A percentile compares a stretch with the other conserved stretches of the same genome.
Evolutionary conservation across 495 filamentous ascomycete species (phyloP).

Genomic region (Filosporella fistucella): DNA sequence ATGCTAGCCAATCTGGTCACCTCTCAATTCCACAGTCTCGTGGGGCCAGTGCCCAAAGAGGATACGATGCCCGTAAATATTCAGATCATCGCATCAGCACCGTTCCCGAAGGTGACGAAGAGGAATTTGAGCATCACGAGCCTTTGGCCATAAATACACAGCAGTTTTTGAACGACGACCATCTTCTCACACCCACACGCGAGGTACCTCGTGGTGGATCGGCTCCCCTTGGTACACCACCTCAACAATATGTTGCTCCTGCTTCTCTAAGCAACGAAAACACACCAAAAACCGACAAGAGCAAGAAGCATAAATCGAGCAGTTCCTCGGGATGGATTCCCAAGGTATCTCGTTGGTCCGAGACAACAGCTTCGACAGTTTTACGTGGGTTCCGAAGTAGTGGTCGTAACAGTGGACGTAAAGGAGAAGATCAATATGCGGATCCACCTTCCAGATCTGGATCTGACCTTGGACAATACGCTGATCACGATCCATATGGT

Average conservation of each 20-base stretch:
- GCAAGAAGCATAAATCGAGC: constrained; percentile 86
- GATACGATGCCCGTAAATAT: constrained; percentile 55
- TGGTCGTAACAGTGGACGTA: constrained; percentile 39
- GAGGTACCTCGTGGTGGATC: constrained; percentile 51
- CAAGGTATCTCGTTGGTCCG: constrained; percentile 95
- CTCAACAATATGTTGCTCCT: constrained; percentile 52
- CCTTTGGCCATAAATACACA: constrained; percentile 29
- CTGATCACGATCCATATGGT: constrained; percentile 60
- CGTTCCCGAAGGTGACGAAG: constrained; percentile 75
- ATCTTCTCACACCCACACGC: constrained; percentile 42
- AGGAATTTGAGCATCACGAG: constrained; percentile 53
- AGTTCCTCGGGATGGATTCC: constrained; percentile 80
- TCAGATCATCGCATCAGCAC: constrained; percentile 82
- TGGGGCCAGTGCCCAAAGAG: constrained; percentile 52
- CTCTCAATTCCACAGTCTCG: constrained; percentile 64
- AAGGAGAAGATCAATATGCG: constrained; percentile 36
- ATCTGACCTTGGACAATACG: constrained; percentile 63
- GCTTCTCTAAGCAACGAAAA: constrained; percentile 65
- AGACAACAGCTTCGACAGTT: constrained; percentile 77
- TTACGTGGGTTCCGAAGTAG: constrained; percentile 46
- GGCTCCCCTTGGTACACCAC: constrained; percentile 67
- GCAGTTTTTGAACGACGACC: constrained; percentile 41
- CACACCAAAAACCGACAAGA: constrained; percentile 71
- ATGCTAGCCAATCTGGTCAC: constrained; percentile 70
- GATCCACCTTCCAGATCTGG: constrained; percentile 59